Conservation (phyloP, 345 rosid genomes). For the Eucalyptus rudis region DNA sequence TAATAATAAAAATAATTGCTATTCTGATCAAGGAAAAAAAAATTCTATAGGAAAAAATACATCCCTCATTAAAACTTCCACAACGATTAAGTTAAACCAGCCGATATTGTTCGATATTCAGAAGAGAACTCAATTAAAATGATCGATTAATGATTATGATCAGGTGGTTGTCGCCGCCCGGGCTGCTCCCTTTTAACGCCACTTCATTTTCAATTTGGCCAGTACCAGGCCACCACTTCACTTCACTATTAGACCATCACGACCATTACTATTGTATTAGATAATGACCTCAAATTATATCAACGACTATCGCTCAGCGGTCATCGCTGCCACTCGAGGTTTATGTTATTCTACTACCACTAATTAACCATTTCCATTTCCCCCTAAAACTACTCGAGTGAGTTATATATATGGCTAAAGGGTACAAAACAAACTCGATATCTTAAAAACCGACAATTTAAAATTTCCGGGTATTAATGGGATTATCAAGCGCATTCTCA, state of each 20-base stretch:
- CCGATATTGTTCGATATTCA: background rate
- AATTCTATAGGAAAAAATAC: background rate
- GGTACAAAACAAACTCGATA: background rate
- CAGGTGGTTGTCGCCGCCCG: accelerated
- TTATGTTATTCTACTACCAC: too few species aligned
- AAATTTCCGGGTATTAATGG: background rate
- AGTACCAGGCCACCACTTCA: background rate
- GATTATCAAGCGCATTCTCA: background rate
- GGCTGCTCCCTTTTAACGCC: accelerated
- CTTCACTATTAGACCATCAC: background rate
- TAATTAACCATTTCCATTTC: background rate
- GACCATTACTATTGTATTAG: background rate
- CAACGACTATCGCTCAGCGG: accelerated
- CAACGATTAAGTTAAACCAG: background rate
- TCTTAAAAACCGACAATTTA: background rate
- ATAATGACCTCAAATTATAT: background rate
- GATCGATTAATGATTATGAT: background rate
- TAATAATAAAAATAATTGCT: too few species aligned
- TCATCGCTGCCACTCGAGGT: accelerated
- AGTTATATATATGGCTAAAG: background rate
- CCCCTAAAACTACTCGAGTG: background rate
- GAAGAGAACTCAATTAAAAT: background rate
- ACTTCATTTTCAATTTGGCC: background rate
- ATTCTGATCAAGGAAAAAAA: accelerated
- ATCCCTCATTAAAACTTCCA: background rate